Conservation (phyloP, 2,329 filamentous ascomycete genomes). For the Ceratocystis papillata region DNA sequence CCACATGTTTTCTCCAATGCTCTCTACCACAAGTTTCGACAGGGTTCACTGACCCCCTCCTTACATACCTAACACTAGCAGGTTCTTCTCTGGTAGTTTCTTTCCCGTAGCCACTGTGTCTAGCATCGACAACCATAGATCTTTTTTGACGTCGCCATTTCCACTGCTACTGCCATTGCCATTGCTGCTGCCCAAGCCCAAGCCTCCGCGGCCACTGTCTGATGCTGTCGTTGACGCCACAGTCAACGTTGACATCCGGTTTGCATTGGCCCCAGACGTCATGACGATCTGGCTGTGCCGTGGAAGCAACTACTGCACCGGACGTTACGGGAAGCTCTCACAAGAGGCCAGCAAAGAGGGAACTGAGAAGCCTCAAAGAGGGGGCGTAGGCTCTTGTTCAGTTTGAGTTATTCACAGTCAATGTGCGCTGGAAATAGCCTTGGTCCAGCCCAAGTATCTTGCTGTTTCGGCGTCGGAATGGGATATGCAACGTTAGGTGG, state of each 20-base stretch:
- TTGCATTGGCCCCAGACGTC: constrained; percentile 38
- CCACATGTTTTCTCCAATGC: constrained; percentile 9
- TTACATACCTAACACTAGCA: constrained; percentile 65
- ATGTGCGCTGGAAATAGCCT: neutral
- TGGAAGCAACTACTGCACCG: neutral
- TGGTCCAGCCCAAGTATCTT: neutral
- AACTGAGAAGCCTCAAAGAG: neutral
- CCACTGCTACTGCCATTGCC: constrained; percentile 41
- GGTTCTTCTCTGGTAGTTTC: constrained; percentile 80
- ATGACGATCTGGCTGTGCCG: constrained; percentile 30
- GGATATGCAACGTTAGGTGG: neutral
- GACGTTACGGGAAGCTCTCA: neutral
- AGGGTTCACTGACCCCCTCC: neutral
- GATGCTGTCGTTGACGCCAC: constrained; percentile 36
- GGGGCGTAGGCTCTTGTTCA: neutral
- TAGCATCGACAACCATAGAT: constrained; percentile 90
- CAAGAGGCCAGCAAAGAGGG: neutral
- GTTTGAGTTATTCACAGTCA: too few relatives aligned
- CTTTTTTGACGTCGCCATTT: constrained; percentile 65
- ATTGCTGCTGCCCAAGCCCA: constrained; percentile 55
- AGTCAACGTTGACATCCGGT: constrained; percentile 50
- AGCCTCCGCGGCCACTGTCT: constrained; percentile 32
- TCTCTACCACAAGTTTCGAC: constrained; percentile 2
- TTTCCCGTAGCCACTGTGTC: constrained; percentile 84
- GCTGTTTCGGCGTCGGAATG: neutral